Conservation (phyloP, 2,329 filamentous ascomycete genomes). For the Leptographium flavum region DNA sequence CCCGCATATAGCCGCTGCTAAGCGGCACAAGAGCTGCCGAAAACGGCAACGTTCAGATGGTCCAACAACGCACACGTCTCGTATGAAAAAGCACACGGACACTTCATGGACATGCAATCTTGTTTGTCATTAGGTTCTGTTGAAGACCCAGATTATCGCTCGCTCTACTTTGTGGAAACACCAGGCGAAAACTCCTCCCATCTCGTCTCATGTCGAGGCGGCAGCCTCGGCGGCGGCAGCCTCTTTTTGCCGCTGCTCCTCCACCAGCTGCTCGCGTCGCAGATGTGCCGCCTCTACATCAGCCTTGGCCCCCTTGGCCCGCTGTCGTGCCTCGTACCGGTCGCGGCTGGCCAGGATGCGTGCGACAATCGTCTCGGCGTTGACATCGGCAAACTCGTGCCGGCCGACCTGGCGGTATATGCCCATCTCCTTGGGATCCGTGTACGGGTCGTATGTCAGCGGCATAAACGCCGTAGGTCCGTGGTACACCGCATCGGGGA, state of each 20-base stretch:
- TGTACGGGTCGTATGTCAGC: constrained; percentile 66
- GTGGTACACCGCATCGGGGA: constrained; percentile 76
- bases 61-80: no score
- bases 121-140: background rate
- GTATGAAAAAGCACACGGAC: background rate
- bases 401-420: constrained; percentile 68
- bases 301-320: constrained; percentile 78
- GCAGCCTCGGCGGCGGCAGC: constrained; percentile 12
- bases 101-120: background rate
- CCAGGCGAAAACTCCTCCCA: background rate
- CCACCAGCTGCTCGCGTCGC: constrained; percentile 47
- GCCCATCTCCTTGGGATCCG: constrained; percentile 62
- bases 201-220: background rate
- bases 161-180: background rate
- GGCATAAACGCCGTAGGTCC: constrained; percentile 90
- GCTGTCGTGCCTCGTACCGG: constrained; percentile 82
- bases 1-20: no score
- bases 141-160: background rate
- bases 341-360: constrained; percentile 77
- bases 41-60: no score
- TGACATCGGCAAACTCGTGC: constrained; percentile 76
- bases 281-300: constrained; percentile 55
- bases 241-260: constrained; percentile 37
- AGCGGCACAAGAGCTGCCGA: background rate
- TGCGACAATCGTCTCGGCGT: constrained; percentile 82